Evolutionary conservation across 257 asterid genomes (phyloP).

Genomic region (Ophiorrhiza pumila): DNA sequence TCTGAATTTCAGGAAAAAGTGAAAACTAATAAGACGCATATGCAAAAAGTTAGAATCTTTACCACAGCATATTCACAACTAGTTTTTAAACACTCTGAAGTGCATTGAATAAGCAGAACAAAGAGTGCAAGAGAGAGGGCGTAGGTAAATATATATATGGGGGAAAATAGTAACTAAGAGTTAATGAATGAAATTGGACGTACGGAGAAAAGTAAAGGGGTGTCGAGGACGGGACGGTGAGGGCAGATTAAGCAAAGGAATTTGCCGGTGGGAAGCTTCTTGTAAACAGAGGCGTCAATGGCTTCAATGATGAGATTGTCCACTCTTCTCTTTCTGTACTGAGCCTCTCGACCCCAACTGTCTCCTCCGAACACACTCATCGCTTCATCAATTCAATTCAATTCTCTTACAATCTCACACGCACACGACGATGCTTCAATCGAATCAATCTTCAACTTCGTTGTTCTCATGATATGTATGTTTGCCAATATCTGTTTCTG

Average conservation of each 20-base stretch:
- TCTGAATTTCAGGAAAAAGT: too few species aligned
- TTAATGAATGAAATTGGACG: slow-evolving; percentile 9
- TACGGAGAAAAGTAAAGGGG: slow-evolving; percentile 58
- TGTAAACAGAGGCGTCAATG: slow-evolving; percentile 47
- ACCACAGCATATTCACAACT: not conserved
- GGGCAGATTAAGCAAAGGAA: slow-evolving; percentile 63
- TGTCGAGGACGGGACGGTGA: slow-evolving; percentile 58
- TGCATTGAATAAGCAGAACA: too few species aligned
- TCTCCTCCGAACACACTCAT: slow-evolving; percentile 89
- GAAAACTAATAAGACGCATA: not conserved
- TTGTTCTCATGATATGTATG: too few species aligned
- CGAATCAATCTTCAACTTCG: too few species aligned
- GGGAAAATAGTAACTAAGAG: too few species aligned
- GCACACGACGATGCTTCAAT: too few species aligned
- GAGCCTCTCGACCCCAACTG: slow-evolving; percentile 72
- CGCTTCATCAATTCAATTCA: not conserved
- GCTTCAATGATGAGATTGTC: slow-evolving; percentile 55
- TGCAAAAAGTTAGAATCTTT: not conserved
- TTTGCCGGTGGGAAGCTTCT: slow-evolving; percentile 61
- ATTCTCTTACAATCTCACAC: too few species aligned
- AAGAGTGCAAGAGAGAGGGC: too few species aligned
- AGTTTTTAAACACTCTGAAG: too few species aligned
- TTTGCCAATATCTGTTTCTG: too few species aligned
- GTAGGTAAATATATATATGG: too few species aligned
- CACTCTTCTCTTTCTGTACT: slow-evolving; percentile 58